Evolutionary conservation across 108 stramenopile genomes (phyloP), one percentile per base, ranked within the genome.

Genomic region (Parmales sp.): DNA sequence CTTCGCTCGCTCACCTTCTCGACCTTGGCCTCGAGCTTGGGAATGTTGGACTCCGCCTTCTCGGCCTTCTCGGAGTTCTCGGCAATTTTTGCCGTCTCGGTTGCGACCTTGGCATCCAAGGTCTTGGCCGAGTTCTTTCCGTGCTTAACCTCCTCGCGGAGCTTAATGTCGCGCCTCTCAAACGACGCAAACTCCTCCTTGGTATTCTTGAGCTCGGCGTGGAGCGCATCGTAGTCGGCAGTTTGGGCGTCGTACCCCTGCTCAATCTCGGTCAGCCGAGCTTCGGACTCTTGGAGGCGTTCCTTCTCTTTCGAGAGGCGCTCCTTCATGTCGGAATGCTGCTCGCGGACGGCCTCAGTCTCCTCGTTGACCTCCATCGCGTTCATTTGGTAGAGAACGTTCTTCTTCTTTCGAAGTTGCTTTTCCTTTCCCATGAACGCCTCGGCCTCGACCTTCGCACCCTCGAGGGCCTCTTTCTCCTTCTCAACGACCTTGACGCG

Each of bases 401-500:
- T 93, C 69, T 83, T 85, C 82, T 95, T 90, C 18, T 85, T 74
- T 25, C 94, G 86, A 50, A 96, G 87, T 48, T 89, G 86, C 37
- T 85, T 69, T 50, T 96, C 93, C 70, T 89, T 92, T 13, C 72
- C 69, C 39, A 97, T 68, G 64, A 89, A 80, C 23, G 83, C 80
- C 69, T 92, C 80, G 6, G 98, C 98, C 74, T 99, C 95, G 11
- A 69, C 72, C 69, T 91, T 92, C 44, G 92, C 92, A 6, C 84
- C 89, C 68, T 89, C 83, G 29, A 99, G 84, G 26, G 73, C 70
- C 20, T 93, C 86, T 34, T 87, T 88, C 80, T 97, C 96, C 78
- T 94, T 92, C 73, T 99, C 93, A 0, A 87, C 93, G 23, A 90
- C 89, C 82, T 94, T 94, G 71, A 99, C 91, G 9, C 96, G 90